Conservation (phyloP, 306 rosid genomes). For the Oxytropis ochrocephala region DNA sequence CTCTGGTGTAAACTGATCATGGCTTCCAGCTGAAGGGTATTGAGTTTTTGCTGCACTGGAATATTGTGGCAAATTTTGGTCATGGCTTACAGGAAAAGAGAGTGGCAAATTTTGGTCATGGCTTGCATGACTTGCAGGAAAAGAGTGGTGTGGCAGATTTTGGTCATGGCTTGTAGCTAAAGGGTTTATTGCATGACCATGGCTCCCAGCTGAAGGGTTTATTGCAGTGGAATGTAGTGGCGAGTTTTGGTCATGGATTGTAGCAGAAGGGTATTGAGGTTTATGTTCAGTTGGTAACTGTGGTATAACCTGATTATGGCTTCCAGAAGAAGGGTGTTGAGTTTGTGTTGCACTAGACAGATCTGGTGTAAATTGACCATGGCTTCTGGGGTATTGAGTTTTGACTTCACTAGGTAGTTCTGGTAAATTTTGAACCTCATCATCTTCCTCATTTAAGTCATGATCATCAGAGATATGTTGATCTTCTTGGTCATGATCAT, state of each 20-base stretch:
- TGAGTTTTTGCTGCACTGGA: slow-evolving; percentile 9
- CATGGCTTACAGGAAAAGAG: background rate
- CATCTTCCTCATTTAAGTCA: slow-evolving; percentile 43
- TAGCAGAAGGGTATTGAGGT: background rate
- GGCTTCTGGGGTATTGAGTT: slow-evolving; percentile 17
- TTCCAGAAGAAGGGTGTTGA: background rate
- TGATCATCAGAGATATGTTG: slow-evolving; percentile 45
- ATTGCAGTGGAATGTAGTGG: background rate
- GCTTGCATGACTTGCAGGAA: no score
- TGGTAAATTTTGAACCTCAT: slow-evolving; percentile 20
- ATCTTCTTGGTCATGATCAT: slow-evolving; percentile 18
- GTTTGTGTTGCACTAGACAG: background rate
- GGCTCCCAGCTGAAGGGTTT: background rate
- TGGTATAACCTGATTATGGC: background rate
- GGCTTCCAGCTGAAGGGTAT: background rate
- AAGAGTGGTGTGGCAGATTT: background rate
- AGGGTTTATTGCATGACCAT: slow-evolving; percentile 10
- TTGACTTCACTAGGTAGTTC: slow-evolving; percentile 5
- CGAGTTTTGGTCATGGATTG: slow-evolving; percentile 23
- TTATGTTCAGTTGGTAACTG: background rate
- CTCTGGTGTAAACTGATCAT: background rate
- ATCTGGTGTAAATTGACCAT: background rate
- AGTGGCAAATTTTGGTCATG: background rate
- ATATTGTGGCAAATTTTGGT: background rate
- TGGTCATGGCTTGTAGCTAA: slow-evolving; percentile 12